Evolutionary conservation across 352 stramenopile genomes (phyloP), one percentile per base, ranked within the genome.

Genomic region (Peronospora tabacina): DNA sequence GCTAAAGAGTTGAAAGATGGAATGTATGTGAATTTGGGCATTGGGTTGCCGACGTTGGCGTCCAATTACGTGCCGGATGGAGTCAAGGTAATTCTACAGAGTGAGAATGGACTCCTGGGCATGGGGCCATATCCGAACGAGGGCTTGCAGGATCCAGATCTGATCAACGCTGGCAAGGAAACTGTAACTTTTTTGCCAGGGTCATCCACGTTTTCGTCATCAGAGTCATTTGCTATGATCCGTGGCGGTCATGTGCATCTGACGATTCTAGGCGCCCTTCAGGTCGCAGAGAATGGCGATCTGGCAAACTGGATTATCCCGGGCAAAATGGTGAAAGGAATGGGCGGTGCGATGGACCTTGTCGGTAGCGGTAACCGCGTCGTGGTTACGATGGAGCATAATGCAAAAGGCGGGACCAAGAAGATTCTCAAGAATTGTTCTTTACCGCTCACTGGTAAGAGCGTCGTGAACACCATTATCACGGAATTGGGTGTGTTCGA

Each of bases 11-110:
- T 91, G 9, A 65, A 96, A 57, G 68, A 98, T 68, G 95, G 94
- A 17, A 98, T 98, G 90, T 98, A 98, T 66, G 94, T 98, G 29
- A 98, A 98, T 67, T 58, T 98, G 20, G 95, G 95, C 34, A 98
- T 98, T 56, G 90, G 92, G 2, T 72, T 98, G 38, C 95, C 95
- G 12, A 98, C 94, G 10, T 70, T 98, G 52, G 88, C 88, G 24
- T 91, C 81, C 55, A 98, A 98, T 61, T 98, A 97, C 63, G 74
- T 98, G 13, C 95, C 95, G 2, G 58, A 91, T 17, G 88, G 85
- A 58, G 85, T 98, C 39, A 86, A 95, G 34, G 96, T 98, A 46
- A 85, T 96, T 60, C 70, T 98, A 32, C 94, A 98, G 55, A 96
- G 83, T 39, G 95, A 98, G 58, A 98, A 98, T 64, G 95, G 95